Conservation (phyloP, 805 yeast genomes). For the Cyberlindnera bimundalis region DNA sequence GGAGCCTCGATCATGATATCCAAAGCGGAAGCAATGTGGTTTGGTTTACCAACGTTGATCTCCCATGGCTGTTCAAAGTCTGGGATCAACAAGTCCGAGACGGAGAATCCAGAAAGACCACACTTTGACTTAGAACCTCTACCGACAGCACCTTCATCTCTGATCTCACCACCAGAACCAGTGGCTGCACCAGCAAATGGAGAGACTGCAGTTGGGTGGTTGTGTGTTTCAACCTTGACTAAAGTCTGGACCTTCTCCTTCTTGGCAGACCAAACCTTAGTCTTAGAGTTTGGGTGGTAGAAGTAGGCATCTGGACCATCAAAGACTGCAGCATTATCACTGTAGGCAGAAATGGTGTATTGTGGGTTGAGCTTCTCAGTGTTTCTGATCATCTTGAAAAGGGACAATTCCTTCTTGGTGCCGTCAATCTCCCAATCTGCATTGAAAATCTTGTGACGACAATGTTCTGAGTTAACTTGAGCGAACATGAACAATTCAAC, state of each 20-base stretch:
- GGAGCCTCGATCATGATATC: conserved; percentile 98
- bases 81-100: conserved; percentile 87
- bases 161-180: conserved; percentile 99
- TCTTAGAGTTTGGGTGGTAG: conserved; percentile 71
- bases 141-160: conserved; percentile 99
- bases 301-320: conserved; percentile 77
- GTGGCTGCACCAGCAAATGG: conserved; percentile 99
- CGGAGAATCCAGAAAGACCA: conserved; percentile 91
- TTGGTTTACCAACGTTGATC: conserved; percentile 78
- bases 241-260: conserved; percentile 83
- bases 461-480: conserved; percentile 98
- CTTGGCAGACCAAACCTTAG: conserved; percentile 69
- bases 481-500: conserved; percentile 99
- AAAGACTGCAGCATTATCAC: conserved; percentile 96
- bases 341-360: conserved; percentile 87
- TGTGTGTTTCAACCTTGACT: conserved; percentile 96
- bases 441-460: conserved; percentile 97
- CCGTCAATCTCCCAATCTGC: conserved; percentile 98
- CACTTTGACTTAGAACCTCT: conserved; percentile 97
- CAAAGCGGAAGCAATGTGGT: conserved; percentile 86
- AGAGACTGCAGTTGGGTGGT: conserved; percentile 98
- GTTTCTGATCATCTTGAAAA: conserved; percentile 94
- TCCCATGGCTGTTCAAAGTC: conserved; percentile 93
- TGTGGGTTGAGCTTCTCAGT: conserved; percentile 81
- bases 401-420: conserved; percentile 61